Evolutionary conservation across 2,329 filamentous ascomycete species (phyloP), one percentile per base, ranked within the genome.

Genomic region (Trichoderma koningii): DNA sequence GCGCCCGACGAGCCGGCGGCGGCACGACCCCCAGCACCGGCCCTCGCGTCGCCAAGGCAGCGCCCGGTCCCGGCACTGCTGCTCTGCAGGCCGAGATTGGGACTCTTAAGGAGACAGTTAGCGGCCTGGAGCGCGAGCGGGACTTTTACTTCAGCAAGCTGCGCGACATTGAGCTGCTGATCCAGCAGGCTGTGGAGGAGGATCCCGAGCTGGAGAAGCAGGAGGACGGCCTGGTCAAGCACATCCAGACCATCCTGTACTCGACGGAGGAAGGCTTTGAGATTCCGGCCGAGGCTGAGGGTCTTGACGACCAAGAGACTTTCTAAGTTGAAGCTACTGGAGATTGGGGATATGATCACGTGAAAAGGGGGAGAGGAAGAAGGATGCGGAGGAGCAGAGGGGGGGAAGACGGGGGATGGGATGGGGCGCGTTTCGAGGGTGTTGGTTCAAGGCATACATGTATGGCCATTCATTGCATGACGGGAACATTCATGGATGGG

Each of bases 71-170:
- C 7, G 89, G 85, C 38, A 86, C 83, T 30, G 87, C 90, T 12
- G 92, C 89, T 4, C 81, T 99, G 71, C 87, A 91, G 76, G 85
- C 90, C 74, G 95, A 98, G 83, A 95, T 96, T 75, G 85, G 85
- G 48, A 91, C 90, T 30, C 84, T 98, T 71, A 97, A 97, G 84
- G 94, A 98, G 81, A 97, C 92, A 0, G 94, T 99, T n/a, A 84
- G 87, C 14, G 95, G 95, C 1, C 83, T 99, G 48, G 95, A 99
- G 83, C 89, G 95, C 72, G 95, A 99, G 82, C 87, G 95, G 56
- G 95, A 99, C 77, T 99, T 99, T 77, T 99, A 99, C 83, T 99
- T 99, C 80, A 96, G 92, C 85, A 99, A 99, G 83, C 85, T 99
- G 69, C 87, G 95, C 66, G 95, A 99, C 76, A 99, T 99, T 71